phyloP scores from a whole-genome alignment of 1,139 yeast genomes.

The Arxiozyma slooffiae region DNA sequence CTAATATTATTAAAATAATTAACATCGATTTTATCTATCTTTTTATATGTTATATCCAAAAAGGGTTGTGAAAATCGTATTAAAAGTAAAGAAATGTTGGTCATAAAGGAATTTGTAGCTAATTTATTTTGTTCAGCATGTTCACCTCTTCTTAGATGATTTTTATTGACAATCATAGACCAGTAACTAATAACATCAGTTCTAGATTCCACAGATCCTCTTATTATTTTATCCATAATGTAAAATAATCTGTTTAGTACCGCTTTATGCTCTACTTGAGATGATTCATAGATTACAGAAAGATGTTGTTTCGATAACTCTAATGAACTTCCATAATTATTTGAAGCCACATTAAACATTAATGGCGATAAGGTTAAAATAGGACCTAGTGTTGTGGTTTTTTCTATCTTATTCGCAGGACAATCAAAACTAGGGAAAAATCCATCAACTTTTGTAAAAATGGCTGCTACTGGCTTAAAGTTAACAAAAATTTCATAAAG shows the following conservation, averaged over 20 bases:
- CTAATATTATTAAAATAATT: conserved; percentile 46
- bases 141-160: conserved; percentile 81
- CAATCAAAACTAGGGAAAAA: conserved; percentile 35
- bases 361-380: conserved; percentile 68
- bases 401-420: conserved; percentile 47
- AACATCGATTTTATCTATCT: conserved; percentile 67
- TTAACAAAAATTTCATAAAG: conserved; percentile 51
- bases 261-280: conserved; percentile 51
- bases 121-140: conserved; percentile 62
- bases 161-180: conserved; percentile 60
- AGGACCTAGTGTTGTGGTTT: conserved; percentile 64
- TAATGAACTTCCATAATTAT: conserved; percentile 38
- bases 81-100: conserved; percentile 60
- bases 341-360: conserved; percentile 40
- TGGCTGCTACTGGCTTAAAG: conserved; percentile 52
- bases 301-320: conserved; percentile 33
- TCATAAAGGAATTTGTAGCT: conserved; percentile 75
- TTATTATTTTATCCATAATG: conserved; percentile 63
- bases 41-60: conserved; percentile 52
- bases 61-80: conserved; percentile 76
- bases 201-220: conserved; percentile 64
- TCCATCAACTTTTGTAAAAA: conserved; percentile 47
- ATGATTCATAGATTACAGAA: conserved; percentile 42
- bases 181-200: conserved; percentile 55
- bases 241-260: conserved; percentile 52